A percentile compares a stretch with the other conserved stretches of the same genome.
Conservation (phyloP, 2,329 filamentous ascomycete species). For the Elsinoe fawcettii region DNA sequence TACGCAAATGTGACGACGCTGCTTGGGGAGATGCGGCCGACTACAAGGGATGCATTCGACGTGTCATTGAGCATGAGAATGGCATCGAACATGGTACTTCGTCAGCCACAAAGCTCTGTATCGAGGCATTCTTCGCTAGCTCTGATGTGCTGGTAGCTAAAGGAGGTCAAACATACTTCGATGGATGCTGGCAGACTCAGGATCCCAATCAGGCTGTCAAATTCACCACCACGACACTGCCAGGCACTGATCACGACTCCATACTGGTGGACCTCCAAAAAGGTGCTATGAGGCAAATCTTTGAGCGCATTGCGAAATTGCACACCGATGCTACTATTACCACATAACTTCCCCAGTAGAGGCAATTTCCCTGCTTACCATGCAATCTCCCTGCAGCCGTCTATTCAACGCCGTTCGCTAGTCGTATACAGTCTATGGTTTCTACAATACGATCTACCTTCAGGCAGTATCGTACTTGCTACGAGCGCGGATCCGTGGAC, state of each 20-base stretch:
- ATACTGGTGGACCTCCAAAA: neutral
- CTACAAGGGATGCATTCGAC: conserved; percentile 26
- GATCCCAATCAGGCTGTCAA: conserved; percentile 27
- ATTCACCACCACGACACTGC: conserved; percentile 27
- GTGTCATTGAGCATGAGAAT: conserved; percentile 17
- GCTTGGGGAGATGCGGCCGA: conserved; percentile 32
- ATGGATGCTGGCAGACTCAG: conserved; percentile 33
- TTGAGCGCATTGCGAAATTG: conserved; percentile 1
- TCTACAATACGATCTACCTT: neutral
- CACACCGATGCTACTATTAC: neutral
- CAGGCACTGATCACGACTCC: conserved; percentile 36
- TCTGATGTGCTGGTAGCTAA: conserved; percentile 38
- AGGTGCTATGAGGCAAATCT: conserved; percentile 4
- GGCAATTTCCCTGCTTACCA: neutral
- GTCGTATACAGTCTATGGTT: neutral
- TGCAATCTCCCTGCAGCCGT: neutral
- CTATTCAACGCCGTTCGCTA: neutral
- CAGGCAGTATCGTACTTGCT: conserved; percentile 17
- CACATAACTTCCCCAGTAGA: neutral
- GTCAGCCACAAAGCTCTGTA: conserved; percentile 20
- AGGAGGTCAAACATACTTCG: conserved; percentile 37
- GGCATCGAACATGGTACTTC: neutral
- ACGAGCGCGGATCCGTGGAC: conserved; percentile 23
- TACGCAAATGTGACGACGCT: conserved; percentile 27
- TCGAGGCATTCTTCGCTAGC: conserved; percentile 32